Percentiles rank a stretch among this genome's conserved stretches.
phyloP scores from a whole-genome alignment of 1,139 yeast species.

The Pneumocystis sp. region DNA sequence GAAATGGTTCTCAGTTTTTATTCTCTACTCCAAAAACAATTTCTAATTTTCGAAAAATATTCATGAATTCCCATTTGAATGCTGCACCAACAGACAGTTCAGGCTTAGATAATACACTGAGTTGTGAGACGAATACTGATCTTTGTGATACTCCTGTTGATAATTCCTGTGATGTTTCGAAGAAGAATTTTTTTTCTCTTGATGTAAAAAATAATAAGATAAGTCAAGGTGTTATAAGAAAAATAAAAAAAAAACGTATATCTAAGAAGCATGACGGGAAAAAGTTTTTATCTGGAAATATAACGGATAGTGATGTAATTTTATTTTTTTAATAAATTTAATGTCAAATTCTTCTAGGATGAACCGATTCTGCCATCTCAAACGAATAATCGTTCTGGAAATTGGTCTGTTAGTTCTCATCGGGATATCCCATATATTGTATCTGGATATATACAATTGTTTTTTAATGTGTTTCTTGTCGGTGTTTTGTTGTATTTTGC shows the following conservation, averaged over 20 bases:
- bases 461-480: conserved; percentile 48
- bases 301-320: not conserved
- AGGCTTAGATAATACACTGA: not conserved
- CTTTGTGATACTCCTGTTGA: not conserved
- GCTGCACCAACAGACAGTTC: not conserved
- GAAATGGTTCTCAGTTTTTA: conserved; percentile 2
- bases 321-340: not conserved
- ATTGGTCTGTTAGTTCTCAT: conserved; percentile 18
- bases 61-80: not conserved
- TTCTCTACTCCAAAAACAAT: conserved; percentile 1
- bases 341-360: not conserved
- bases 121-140: not conserved
- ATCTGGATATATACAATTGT: conserved; percentile 56
- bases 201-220: not conserved
- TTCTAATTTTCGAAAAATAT: conserved; percentile 4
- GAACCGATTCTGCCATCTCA: not conserved
- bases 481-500: conserved; percentile 41
- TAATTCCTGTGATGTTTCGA: not conserved
- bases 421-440: conserved; percentile 52
- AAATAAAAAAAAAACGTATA: not conserved
- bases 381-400: not conserved
- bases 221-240: not conserved
- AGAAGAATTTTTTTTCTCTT: not conserved
- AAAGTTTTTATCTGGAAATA: not conserved
- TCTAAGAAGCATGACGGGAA: not conserved